Evolutionary conservation across 257 asterid species (phyloP).

Genomic region (Petunia axillaris): DNA sequence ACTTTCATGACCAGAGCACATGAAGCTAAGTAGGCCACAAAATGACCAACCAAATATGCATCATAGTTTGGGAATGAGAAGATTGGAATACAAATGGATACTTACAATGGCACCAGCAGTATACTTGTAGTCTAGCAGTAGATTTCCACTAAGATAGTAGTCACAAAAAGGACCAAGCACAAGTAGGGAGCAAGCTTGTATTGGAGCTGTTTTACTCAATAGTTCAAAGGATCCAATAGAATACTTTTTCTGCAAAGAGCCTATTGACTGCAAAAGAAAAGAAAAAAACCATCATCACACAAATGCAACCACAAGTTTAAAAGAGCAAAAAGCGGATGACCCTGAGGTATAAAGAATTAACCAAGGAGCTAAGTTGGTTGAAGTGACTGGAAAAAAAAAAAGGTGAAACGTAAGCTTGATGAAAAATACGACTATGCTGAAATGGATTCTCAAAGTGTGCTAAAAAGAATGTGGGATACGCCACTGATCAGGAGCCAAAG

Average conservation of each 20-base stretch:
- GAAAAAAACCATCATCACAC: conserved; percentile 22
- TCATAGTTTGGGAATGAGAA: conserved; percentile 16
- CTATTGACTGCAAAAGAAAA: conserved; percentile 78
- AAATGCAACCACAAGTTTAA: conserved; percentile 24
- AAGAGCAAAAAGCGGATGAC: neutral
- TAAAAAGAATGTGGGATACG: neutral
- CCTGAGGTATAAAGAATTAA: neutral
- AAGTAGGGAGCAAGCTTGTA: conserved; percentile 93
- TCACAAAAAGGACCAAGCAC: conserved; percentile 85
- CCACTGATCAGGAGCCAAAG: neutral
- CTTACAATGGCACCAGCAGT: conserved; percentile 75
- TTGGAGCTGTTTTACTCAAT: conserved; percentile 95
- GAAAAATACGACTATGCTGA: too few species aligned
- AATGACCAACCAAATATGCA: conserved; percentile 19
- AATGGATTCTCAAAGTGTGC: too few species aligned
- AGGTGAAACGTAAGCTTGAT: too few species aligned
- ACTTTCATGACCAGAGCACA: neutral
- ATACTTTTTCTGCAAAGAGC: conserved; percentile 96
- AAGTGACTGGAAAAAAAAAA: neutral
- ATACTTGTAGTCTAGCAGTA: conserved; percentile 62
- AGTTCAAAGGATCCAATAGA: conserved; percentile 90
- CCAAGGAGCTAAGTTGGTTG: neutral
- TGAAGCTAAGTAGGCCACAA: neutral
- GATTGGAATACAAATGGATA: conserved; percentile 7
- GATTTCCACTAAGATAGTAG: conserved; percentile 68